phyloP scores from a whole-genome alignment of 164 flowering plant genomes.

The Macadamia integrifolia region DNA sequence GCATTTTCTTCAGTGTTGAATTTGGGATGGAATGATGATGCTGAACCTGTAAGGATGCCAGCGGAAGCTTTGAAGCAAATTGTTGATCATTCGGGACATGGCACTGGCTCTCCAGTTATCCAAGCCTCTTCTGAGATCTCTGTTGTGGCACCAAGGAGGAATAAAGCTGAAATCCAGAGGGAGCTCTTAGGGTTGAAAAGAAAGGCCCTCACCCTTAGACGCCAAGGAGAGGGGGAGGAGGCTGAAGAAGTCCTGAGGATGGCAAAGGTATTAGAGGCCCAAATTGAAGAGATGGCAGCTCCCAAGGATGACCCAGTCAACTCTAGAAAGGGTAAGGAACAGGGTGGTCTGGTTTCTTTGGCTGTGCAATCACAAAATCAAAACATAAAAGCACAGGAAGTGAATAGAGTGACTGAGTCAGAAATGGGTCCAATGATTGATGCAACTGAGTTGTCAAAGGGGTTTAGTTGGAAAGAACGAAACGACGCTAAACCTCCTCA shows the following conservation, averaged over 20 bases:
- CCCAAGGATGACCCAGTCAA: conserved; percentile 24
- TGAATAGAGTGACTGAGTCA: not conserved
- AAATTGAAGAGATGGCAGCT: conserved; percentile 58
- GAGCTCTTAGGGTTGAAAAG: conserved; percentile 81
- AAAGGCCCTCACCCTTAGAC: conserved; percentile 72
- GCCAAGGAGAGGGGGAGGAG: conserved; percentile 68
- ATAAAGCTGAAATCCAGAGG: conserved; percentile 72
- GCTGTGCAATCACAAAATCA: not conserved
- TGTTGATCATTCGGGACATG: conserved; percentile 6
- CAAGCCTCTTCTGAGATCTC: conserved; percentile 13
- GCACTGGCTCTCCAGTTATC: conserved; percentile 10
- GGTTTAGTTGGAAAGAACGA: conserved; percentile 8
- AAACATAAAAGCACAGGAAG: conserved; percentile 5
- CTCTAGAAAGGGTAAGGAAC: conserved; percentile 2
- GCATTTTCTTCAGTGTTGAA: conserved; percentile 48
- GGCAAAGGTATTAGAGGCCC: conserved; percentile 63
- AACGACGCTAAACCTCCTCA: conserved; percentile 3
- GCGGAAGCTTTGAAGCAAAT: conserved; percentile 16
- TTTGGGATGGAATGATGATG: conserved; percentile 76
- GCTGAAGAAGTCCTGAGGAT: conserved; percentile 68
- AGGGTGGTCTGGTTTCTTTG: conserved; percentile 6
- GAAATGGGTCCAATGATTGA: conserved; percentile 3
- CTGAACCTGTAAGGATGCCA: conserved; percentile 12
- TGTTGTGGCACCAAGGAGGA: conserved; percentile 32
- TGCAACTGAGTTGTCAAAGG: not conserved